Evolutionary conservation across 73 alveolate genomes (phyloP), one percentile per base, ranked within the genome.

Genomic region (Uronychia setigera): DNA sequence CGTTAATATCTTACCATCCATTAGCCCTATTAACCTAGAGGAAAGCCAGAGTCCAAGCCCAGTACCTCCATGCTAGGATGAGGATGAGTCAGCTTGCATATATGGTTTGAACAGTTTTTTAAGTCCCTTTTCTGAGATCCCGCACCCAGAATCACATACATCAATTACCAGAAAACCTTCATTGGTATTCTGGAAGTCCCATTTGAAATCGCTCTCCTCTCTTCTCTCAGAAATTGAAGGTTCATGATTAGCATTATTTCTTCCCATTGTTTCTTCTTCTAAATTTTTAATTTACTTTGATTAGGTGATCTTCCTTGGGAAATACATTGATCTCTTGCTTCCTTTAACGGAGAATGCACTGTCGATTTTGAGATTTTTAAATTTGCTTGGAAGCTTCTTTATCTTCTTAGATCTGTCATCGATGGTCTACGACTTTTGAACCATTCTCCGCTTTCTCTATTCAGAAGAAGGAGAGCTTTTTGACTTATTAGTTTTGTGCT

Each of bases 1-100:
- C 5, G 19, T 46, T 5, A 46, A 46, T 5, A 83, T 82, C 46
- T 83, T 83, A 5, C 90, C 90, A 57, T 32, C 46, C 59, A 83
- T 14, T 30, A n/a, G 26, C 33, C 34, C 46, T 1, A 76, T 76
- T 33, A 83, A 34, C 60, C 33, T 80, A 0, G 83, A 75, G 33
- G 84, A 74, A 9, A 83, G 60, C 29, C 90, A 75, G 1, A 83
- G 84, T 1, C 90, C 90, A 0, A 83, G 31, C 9, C 90, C 90
- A 31, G 90, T 83, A 0, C 90, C 90, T 74, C 84, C 90, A 27
- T 75, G 57, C 67, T 46, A 46, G n/a, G 5, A 46, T 5, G 67
- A 46, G 19, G 67, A 46, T 19, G 60, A 59, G 31, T 81, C 88
- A 11, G 88, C 88, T 81, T 81, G 76, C 82, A 60, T 58, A 31